Base-by-base conservation (phyloP, 1,139 yeast genomes). In the Candida tetrigidarum region DNA sequence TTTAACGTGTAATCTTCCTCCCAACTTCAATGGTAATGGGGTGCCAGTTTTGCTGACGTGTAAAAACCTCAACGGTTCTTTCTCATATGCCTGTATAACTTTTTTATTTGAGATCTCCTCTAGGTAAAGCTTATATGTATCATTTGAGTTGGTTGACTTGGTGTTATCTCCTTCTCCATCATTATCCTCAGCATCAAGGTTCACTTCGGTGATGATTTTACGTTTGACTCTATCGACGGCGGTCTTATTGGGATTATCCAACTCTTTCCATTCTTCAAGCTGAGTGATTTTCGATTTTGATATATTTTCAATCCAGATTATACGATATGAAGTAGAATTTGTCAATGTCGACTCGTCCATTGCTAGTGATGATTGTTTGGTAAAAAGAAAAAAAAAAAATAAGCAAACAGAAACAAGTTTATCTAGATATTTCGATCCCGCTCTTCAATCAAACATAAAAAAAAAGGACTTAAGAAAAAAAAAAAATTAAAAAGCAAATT, bases 61-160 rank as follows among this genome's bases (percentile, higher is more conserved):
- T 28, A 74, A 54, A 54, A 74, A 74, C 12, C 62, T 59, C 12
- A 74, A 54, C 22, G 62, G 61, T 41, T 70, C 76, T 41, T 61
- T 57, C 50, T 74, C 80, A 46, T 71, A 68, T 3, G 68, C 80
- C 52, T 61, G 72, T 45, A 73, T 62, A 45, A 59, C 67, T 11
- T 15, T 5, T 46, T 71, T 67, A 40, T 63, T 64, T 16, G 44
- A 45, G 10, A 44, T 44, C 46, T 74, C 78, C 42, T 64, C 62
- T 14, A 74, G 55, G 5, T 67, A 58, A 11, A 74, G 57, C 52
- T 71, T 71, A 50, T 62, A 71, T 12, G 56, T 59, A 22, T 40
- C 43, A 26, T 40, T 36, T 10, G 39, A 28, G 28, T 26, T 25
- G 3, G 35, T 34, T 33, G 8, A 23, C 16, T 19, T 28, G 18